Percentiles rank a stretch among this genome's conserved stretches.
Conservation (phyloP, 768 basidiomycete genomes). For the Lactifluus piperatus region DNA sequence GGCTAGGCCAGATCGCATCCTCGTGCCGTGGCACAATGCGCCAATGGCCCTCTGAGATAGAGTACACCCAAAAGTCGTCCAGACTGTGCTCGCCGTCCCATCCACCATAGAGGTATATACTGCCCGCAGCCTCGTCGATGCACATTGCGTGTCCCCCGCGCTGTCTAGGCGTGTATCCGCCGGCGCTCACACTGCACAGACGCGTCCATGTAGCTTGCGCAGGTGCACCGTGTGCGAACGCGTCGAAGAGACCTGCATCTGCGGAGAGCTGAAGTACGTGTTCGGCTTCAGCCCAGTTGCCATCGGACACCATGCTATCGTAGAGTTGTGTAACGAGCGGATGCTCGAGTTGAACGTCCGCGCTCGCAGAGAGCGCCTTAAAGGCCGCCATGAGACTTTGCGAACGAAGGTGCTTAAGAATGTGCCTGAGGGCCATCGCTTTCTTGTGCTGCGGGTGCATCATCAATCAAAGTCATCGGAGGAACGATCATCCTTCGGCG, state of each 20-base stretch:
- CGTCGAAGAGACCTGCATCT: constrained; percentile 50
- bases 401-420: constrained; percentile 71
- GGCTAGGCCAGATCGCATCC: constrained; percentile 58
- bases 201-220: constrained; percentile 56
- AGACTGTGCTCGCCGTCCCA: constrained; percentile 67
- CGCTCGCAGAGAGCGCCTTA: constrained; percentile 45
- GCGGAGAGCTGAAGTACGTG: constrained; percentile 41
- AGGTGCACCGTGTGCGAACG: constrained; percentile 47
- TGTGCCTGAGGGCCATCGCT: constrained; percentile 51
- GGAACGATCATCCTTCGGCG: constrained; percentile 15
- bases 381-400: constrained; percentile 63
- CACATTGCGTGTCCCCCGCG: constrained; percentile 82
- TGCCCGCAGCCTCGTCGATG: constrained; percentile 51
- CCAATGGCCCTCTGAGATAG: constrained; percentile 54
- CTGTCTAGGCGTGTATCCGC: constrained; percentile 55
- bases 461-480: background rate
- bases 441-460: constrained; percentile 50
- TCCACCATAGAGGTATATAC: constrained; percentile 72
- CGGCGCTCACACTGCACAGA: constrained; percentile 49
- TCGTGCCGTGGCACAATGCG: constrained; percentile 42
- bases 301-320: constrained; percentile 53
- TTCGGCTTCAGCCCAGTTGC: constrained; percentile 54
- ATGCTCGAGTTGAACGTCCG: constrained; percentile 54
- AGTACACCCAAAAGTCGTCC: constrained; percentile 75
- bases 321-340: constrained; percentile 62